Evolutionary conservation across 2,329 filamentous ascomycete species (phyloP).

Genomic region (Paraphaeosphaeria sporulosa): DNA sequence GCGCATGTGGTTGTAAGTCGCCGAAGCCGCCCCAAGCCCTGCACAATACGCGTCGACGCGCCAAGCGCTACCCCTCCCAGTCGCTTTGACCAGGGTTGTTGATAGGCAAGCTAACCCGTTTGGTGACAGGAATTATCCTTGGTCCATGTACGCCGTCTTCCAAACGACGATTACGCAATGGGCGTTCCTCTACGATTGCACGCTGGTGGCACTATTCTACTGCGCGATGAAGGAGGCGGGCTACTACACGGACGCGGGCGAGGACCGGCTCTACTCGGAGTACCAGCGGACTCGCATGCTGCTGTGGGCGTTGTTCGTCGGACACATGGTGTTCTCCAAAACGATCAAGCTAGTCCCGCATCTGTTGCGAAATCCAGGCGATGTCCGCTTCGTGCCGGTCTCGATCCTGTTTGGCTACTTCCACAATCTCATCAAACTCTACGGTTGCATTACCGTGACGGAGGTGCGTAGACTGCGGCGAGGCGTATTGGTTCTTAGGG

Average conservation of each 20-base stretch:
- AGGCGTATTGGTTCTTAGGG: constrained; percentile 26
- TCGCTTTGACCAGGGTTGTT: constrained; percentile 20
- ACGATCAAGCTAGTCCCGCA: constrained; percentile 89
- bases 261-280: constrained; percentile 24
- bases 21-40: constrained; percentile 23
- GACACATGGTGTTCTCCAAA: constrained; percentile 77
- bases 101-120: constrained; percentile 32
- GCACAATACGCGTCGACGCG: constrained; percentile 33
- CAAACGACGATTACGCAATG: constrained; percentile 91
- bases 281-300: constrained; percentile 32
- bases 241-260: constrained; percentile 31
- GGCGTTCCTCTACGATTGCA: constrained; percentile 78
- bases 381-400: constrained; percentile 80
- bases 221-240: constrained; percentile 41
- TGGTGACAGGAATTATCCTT: constrained; percentile 77
- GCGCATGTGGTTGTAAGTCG: constrained; percentile 83
- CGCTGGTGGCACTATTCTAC: constrained; percentile 42
- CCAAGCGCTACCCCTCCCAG: constrained; percentile 42
- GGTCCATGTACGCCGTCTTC: constrained; percentile 93
- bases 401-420: constrained; percentile 92
- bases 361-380: constrained; percentile 82
- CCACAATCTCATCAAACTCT: constrained; percentile 90
- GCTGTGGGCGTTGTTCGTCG: constrained; percentile 44
- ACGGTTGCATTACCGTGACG: constrained; percentile 76
- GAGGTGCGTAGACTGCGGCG: constrained; percentile 44